A percentile compares a stretch with the other conserved stretches of the same genome.
Conservation (phyloP, 2,329 filamentous ascomycete genomes). For the Elsinoe ampelina region DNA sequence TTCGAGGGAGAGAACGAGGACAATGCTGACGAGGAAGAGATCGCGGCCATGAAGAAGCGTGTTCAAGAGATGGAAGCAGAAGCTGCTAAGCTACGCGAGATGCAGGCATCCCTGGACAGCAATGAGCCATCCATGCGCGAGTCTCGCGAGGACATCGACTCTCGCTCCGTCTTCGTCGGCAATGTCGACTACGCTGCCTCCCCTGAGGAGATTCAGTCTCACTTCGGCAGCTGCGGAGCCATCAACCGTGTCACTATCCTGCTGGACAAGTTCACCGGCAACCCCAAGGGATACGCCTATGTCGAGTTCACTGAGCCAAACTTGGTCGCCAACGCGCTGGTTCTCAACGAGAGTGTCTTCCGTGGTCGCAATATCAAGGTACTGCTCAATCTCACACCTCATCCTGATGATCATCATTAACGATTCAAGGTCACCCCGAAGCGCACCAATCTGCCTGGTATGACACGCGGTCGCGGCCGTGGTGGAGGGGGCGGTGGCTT, state of each 20-base stretch:
- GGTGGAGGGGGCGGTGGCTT: conserved; percentile 43
- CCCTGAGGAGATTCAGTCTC: conserved; percentile 94
- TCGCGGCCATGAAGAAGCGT: conserved; percentile 44
- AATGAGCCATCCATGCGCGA: conserved; percentile 75
- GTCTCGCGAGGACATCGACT: conserved; percentile 92
- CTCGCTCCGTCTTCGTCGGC: conserved; percentile 92
- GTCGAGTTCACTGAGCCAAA: conserved; percentile 95
- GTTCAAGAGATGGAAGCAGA: conserved; percentile 51
- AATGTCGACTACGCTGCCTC: conserved; percentile 97
- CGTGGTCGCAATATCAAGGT: conserved; percentile 95
- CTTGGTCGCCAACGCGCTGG: conserved; percentile 83
- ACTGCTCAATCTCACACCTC: conserved; percentile 6
- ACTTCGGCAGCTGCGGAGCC: conserved; percentile 93
- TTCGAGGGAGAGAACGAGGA: conserved; percentile 24
- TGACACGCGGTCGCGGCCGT: conserved; percentile 68
- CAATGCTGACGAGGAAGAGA: conserved; percentile 32
- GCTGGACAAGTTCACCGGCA: conserved; percentile 94
- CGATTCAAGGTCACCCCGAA: conserved; percentile 69
- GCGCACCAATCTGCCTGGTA: conserved; percentile 90
- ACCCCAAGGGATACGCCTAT: conserved; percentile 99
- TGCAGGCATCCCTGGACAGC: conserved; percentile 62
- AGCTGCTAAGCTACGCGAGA: conserved; percentile 44
- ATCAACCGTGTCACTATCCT: conserved; percentile 98
- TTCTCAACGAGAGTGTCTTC: conserved; percentile 93
- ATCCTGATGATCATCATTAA: no score